These are phyloP conservation scores for Rhamnella rubrinervis DNA, from an alignment of 331 rosid species.

Conservation along the genomic window DNA sequence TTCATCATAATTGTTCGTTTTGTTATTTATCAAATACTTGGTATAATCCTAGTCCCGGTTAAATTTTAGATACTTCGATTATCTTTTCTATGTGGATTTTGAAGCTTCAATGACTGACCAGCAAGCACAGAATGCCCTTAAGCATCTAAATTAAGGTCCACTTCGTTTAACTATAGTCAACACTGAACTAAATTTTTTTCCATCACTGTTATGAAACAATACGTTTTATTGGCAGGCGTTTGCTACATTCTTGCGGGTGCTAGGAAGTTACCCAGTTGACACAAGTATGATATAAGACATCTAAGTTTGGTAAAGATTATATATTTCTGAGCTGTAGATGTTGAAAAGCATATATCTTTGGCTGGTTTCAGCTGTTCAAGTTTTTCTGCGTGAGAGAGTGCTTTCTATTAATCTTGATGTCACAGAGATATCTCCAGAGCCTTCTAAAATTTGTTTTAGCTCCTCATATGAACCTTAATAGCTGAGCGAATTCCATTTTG, in stretches of 20 bases:
- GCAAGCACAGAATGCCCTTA: conserved; percentile 85
- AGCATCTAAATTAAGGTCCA: conserved; percentile 60
- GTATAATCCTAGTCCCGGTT: conserved; percentile 12
- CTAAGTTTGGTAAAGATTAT: conserved; percentile 28
- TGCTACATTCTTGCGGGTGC: conserved; percentile 91
- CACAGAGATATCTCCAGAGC: too few species aligned
- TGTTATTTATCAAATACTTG: conserved; percentile 9
- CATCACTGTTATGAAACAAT: conserved; percentile 15
- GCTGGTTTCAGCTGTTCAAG: background rate
- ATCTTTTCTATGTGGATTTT: conserved; percentile 90
- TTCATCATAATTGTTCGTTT: background rate
- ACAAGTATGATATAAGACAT: conserved; percentile 44
- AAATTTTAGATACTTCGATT: conserved; percentile 74
- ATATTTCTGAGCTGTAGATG: conserved; percentile 13
- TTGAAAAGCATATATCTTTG: background rate
- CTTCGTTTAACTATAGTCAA: conserved; percentile 19
- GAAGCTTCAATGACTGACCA: conserved; percentile 98
- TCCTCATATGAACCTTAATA: background rate
- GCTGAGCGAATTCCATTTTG: background rate
- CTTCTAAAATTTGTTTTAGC: background rate
- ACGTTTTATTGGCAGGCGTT: conserved; percentile 61
- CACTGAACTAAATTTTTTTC: conserved; percentile 21
- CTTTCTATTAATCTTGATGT: too few species aligned
- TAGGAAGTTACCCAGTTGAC: conserved; percentile 97
- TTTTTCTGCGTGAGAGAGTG: too few species aligned